Evolutionary conservation across 306 rosid genomes (phyloP), one percentile per base, ranked within the genome.

Genomic region (Prunus fruticosa): DNA sequence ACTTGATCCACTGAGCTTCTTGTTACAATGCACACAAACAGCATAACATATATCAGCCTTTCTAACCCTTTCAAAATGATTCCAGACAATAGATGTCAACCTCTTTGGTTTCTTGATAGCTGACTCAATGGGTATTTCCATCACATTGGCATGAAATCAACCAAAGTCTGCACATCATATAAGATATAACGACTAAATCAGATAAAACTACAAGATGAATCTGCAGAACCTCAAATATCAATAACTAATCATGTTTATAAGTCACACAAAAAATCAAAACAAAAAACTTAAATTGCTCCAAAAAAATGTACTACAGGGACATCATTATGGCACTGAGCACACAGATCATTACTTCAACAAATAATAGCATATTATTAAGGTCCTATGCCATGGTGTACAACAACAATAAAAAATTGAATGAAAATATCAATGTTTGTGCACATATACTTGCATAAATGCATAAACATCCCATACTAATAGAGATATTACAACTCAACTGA

Each of bases 1-100:
- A 82, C 99, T 95, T 23, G 99, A 95, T 71, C 97, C 99, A 81
- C 99, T 95, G 77, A 95, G 99, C 79, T 84, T 95, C 91, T 95
- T 95, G 89, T 88, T 91, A 69, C 99, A 95, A 75, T 95, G 97
- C 61, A 90, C 81, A 76, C 99, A 95, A 73, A 95, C 92, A 67
- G 99, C 97, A 84, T 90, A 92, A 50, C 97, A 92, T 70, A 84
- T 80, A 64, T 95, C 99, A 52, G 86, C 97, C 87, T 92, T 95
- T 81, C 93, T 89, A 72, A 92, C 86, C 81, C 96, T 87, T 84
- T 95, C 99, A 82, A 95, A 95, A 84, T 95, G 99, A 84, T 95
- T 92, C 97, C 99, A 95, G 22, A 95, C 99, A 25, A 95, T 92
- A 64, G 99, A 95, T 32, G 99, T 95, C 81, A 95, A 81, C 81